Base-by-base conservation (phyloP, 2,329 filamentous ascomycete species). In the Metarhizium guizhouense region DNA sequence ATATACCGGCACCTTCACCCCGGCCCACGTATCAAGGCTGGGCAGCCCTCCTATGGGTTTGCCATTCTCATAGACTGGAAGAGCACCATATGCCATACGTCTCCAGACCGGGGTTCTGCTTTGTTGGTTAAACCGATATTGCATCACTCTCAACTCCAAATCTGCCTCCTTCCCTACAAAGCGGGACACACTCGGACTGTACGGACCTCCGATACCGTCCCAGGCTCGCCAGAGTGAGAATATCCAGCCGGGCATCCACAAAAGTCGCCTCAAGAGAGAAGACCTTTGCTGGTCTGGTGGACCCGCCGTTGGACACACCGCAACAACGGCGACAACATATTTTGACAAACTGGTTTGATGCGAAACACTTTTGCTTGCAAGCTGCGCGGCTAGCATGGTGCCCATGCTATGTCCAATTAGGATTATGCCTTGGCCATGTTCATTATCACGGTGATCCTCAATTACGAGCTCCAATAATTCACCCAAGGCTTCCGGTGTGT, bases 341-440 rank as follows among this genome's bases (percentile, higher is more conserved):
- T 84, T 70, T 36, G 81, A 75, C n/a, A 90, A 64, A 1, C 74
- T 68, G 30, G 76, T 74, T 25, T 70, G 74, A 57, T 84, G 73
- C 1, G 78, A 70, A 20, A 62, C 47, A 14, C 62, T 62, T 2
- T 59, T 66, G 62, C 70, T 75, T 10, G 90, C 86, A 53, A 97
- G 74, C 16, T 86, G 74, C 30, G 88, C 85, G 6, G 86, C 83
- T 20, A 96, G 74, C 3, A 88, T 88, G 57, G 88, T 91, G 6
- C 94, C 94, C 82, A 96, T 87, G 67, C 90, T 96, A 66, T 99
- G 94, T 1, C 86, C 90, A 57, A 97, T 82, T 34, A 96, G 70
- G 20, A 96, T 80, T 14, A 96, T 80, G 3, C 84, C 81, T 68
- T 96, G 91, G 1, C 75, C 76, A 18, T 77, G 73, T 40, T 82